Evolutionary conservation across 768 basidiomycete species (phyloP), one percentile per base, ranked within the genome.

Genomic region (Lentinula aciculospora): DNA sequence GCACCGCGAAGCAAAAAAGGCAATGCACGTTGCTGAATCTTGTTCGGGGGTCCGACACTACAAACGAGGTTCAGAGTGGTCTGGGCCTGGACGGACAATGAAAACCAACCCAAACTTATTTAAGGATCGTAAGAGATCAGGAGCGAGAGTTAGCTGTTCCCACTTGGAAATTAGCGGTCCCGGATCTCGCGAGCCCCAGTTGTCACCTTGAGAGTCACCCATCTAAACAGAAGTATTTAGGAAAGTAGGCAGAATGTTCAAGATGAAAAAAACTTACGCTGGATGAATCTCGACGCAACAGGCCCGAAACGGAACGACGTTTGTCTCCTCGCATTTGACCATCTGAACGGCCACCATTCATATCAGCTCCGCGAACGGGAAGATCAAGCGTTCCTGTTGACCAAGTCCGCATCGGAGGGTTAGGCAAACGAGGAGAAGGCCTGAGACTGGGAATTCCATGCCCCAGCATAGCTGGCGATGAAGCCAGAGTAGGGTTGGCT

Each of bases 41-140:
- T 99, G 72, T 98, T 98, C 5, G 97, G 97, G 1, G 97, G 97
- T 0, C 96, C 95, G 61, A 98, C 88, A 40, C 94, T 95, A 65
- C 25, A 40, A 25, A 60, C 31, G 57, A 55, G 55, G 58, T 49
- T 54, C 23, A 53, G 39, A 29, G 59, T 32, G 34, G 47, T 17
- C 31, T 42, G 44, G 15, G n/a, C 25, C 39, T 34, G 53, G 25
- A 6, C 32, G 46, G 39, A 34, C 6, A 56, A 58, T 45, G 59
- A 36, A 9, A 34, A 75, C 87, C 75, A 63, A 96, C 94, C 95
- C 96, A 68, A 97, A 98, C 72, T 95, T 96, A 60, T 80, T 85
- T 60, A 98, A 79, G 42, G 92, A 94, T 53, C 93, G 81, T 65
- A 97, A 76, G 10, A 98, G 75, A 63, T 98, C 96, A 44, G 92